Conservation (phyloP, 129 eudicot species). For the Deinandra increscens region DNA sequence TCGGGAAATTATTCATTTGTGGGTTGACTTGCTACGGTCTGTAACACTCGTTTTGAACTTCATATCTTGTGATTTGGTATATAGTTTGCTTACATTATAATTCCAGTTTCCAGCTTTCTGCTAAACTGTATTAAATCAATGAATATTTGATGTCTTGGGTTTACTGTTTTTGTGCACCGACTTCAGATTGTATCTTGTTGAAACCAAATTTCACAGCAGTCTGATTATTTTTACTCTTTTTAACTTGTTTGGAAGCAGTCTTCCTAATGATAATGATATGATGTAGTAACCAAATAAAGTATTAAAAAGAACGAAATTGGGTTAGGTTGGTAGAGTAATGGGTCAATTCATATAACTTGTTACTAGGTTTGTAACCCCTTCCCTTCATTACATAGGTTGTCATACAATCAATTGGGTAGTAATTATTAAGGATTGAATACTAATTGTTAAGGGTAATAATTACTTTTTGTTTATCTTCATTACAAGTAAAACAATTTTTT, state of each 20-base stretch:
- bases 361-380: too few relatives aligned
- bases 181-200: background rate
- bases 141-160: background rate
- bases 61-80: conserved; percentile 35
- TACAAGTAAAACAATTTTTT: too few relatives aligned
- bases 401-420: too few relatives aligned
- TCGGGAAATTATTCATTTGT: background rate
- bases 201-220: background rate
- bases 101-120: conserved; percentile 23
- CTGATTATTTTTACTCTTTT: background rate
- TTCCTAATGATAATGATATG: too few relatives aligned
- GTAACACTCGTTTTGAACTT: conserved; percentile 20
- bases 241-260: background rate
- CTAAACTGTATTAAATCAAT: conserved; percentile 25
- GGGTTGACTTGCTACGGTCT: background rate
- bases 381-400: too few relatives aligned
- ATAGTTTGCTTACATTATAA: conserved; percentile 26
- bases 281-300: too few relatives aligned
- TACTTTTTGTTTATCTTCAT: too few relatives aligned
- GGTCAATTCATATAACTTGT: too few relatives aligned
- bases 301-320: too few relatives aligned
- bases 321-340: background rate
- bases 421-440: too few relatives aligned
- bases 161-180: background rate
- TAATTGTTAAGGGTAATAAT: too few relatives aligned